Percentiles rank a stretch among this genome's conserved stretches.
Evolutionary conservation across 2,329 filamentous ascomycete genomes (phyloP).

Genomic region (Alternaria triticimaculans): DNA sequence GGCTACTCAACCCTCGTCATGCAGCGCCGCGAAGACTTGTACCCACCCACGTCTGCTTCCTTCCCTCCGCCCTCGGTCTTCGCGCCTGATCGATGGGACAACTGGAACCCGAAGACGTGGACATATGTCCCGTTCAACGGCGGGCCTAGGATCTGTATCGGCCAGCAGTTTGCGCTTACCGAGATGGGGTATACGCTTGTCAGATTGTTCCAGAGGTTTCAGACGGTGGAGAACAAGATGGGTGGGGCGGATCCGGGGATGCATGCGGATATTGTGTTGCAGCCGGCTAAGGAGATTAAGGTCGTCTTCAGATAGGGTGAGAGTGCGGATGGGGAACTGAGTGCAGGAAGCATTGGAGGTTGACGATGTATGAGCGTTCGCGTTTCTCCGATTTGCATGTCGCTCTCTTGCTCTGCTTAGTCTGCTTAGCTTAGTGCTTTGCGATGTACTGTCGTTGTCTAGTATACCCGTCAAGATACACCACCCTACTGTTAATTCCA

Average conservation of each 20-base stretch:
- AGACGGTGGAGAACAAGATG: slow-evolving; percentile 51
- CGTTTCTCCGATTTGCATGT: not conserved
- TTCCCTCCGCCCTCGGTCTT: slow-evolving; percentile 54
- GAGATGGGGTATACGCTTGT: slow-evolving; percentile 59
- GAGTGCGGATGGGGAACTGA: not conserved
- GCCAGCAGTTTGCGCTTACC: slow-evolving; percentile 59
- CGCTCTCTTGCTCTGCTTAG: not conserved
- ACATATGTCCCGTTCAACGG: slow-evolving; percentile 58
- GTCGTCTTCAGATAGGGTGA: slow-evolving; percentile 41
- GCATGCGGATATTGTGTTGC: slow-evolving; percentile 57
- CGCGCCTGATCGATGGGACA: slow-evolving; percentile 57
- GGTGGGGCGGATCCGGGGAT: slow-evolving; percentile 45
- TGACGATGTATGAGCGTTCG: not conserved
- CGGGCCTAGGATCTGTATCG: slow-evolving; percentile 58
- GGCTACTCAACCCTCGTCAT: slow-evolving; percentile 57
- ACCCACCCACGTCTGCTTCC: slow-evolving; percentile 47
- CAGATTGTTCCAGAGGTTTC: slow-evolving; percentile 54
- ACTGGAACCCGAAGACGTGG: slow-evolving; percentile 59
- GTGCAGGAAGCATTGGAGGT: not conserved
- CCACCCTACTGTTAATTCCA: not conserved
- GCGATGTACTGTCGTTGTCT: not conserved
- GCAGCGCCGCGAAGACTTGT: slow-evolving; percentile 59
- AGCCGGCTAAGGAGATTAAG: slow-evolving; percentile 51
- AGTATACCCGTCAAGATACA: not conserved
- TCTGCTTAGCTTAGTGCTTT: not conserved